phyloP scores from a whole-genome alignment of 1,284 basidiomycete species.

The Cystobasidiaceae sp. region DNA sequence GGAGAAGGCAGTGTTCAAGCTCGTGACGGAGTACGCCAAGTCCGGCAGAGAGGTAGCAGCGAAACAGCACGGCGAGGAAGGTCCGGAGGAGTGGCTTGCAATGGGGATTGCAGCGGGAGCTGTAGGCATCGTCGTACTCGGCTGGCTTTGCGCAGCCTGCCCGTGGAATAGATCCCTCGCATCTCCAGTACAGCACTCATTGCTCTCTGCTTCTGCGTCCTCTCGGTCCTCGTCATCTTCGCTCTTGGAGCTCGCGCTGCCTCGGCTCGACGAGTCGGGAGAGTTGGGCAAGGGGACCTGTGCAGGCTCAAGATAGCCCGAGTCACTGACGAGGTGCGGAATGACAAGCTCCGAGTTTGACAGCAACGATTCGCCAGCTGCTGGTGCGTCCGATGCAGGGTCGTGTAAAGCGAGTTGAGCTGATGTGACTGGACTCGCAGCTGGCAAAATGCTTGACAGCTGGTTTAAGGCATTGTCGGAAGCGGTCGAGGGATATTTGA shows the following conservation, averaged over 20 bases:
- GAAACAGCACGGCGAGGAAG: not conserved
- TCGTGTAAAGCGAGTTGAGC: too few species aligned
- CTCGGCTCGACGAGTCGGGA: slow-evolving; percentile 17
- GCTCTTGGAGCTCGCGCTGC: not conserved
- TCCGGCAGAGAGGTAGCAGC: not conserved
- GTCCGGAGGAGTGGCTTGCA: not conserved
- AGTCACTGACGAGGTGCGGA: not conserved
- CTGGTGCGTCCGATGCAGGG: too few species aligned
- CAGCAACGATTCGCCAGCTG: too few species aligned
- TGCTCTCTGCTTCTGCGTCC: too few species aligned
- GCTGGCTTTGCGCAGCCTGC: too few species aligned
- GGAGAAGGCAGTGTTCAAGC: not conserved
- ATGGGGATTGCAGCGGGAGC: not conserved
- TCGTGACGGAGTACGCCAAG: slow-evolving; percentile 8
- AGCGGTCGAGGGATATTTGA: too few species aligned
- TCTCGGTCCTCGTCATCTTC: not conserved
- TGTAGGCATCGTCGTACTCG: too few species aligned
- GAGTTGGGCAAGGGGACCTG: slow-evolving; percentile 29
- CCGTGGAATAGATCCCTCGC: not conserved
- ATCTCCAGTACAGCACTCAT: not conserved
- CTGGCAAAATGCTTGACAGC: too few species aligned
- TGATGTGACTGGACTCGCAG: too few species aligned
- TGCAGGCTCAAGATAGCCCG: slow-evolving; percentile 27
- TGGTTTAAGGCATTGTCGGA: too few species aligned
- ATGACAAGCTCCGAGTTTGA: too few species aligned